Percentiles rank a stretch among this genome's conserved stretches.
Evolutionary conservation across 768 basidiomycete species (phyloP).

Genomic region (Amylocystis lapponica): DNA sequence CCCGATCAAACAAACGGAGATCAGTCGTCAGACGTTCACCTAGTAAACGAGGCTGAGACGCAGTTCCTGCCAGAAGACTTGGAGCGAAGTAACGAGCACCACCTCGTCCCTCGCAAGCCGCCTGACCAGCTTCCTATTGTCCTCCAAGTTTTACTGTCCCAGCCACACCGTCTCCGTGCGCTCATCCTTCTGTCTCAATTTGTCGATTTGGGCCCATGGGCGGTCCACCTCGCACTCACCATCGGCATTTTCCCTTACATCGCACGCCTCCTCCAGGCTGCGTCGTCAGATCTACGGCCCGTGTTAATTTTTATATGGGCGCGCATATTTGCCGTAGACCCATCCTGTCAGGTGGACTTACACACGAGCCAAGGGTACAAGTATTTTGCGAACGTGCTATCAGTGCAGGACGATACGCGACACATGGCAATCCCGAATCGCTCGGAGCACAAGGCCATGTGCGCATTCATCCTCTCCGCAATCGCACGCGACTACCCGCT

Average conservation of each 20-base stretch:
- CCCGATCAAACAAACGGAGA: slow-evolving; percentile 41
- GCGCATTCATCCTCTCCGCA: slow-evolving; percentile 89
- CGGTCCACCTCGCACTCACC: slow-evolving; percentile 89
- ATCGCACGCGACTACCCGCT: slow-evolving; percentile 85
- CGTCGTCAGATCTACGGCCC: slow-evolving; percentile 91
- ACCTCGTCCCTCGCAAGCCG: slow-evolving; percentile 81
- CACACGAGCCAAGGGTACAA: slow-evolving; percentile 78
- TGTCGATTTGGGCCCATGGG: slow-evolving; percentile 98
- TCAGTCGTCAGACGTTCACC: slow-evolving; percentile 16
- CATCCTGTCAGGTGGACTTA: slow-evolving; percentile 85
- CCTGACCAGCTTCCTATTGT: slow-evolving; percentile 98
- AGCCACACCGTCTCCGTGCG: slow-evolving; percentile 91
- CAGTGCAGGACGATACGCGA: slow-evolving; percentile 54
- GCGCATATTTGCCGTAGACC: slow-evolving; percentile 94
- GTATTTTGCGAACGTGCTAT: slow-evolving; percentile 79
- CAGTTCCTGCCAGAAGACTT: slow-evolving; percentile 17
- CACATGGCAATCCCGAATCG: slow-evolving; percentile 71
- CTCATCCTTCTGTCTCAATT: slow-evolving; percentile 95
- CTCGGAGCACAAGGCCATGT: slow-evolving; percentile 97
- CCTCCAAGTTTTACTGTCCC: slow-evolving; percentile 93
- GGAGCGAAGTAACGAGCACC: slow-evolving; percentile 24
- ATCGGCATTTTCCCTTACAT: slow-evolving; percentile 99
- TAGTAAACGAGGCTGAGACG: slow-evolving; percentile 13
- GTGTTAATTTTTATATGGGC: slow-evolving; percentile 99
- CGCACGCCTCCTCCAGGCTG: slow-evolving; percentile 91